Percentiles rank a stretch among this genome's conserved stretches.
Conservation (phyloP, 371 early-diverging fungal genomes). For the Mortierella sp. region DNA sequence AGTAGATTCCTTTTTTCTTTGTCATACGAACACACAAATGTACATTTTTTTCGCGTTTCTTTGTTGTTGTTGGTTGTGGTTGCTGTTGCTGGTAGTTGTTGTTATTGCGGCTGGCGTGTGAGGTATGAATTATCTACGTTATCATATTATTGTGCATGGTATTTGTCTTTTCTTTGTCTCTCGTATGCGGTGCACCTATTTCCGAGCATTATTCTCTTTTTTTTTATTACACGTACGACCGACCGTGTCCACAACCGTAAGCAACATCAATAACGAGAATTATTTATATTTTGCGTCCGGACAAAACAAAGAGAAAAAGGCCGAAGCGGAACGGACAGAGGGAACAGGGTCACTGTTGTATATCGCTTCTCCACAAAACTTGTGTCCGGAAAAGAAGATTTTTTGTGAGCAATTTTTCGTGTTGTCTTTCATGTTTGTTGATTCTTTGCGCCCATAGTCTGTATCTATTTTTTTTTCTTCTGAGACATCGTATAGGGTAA, state of each 20-base stretch:
- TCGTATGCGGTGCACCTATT: not conserved
- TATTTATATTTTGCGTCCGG: not conserved
- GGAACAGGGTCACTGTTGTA: not conserved
- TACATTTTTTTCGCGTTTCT: not conserved
- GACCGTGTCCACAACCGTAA: not conserved
- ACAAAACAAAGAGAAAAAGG: not conserved
- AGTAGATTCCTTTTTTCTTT: conserved; percentile 13
- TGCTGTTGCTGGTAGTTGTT: too few species aligned
- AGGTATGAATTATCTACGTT: not conserved
- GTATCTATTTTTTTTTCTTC: not conserved
- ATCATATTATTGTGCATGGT: not conserved
- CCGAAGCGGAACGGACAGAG: conserved; percentile 1
- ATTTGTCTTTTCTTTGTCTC: not conserved
- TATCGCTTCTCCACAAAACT: conserved; percentile 8
- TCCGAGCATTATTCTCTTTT: not conserved
- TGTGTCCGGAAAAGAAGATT: not conserved
- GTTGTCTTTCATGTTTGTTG: not conserved
- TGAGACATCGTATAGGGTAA: not conserved
- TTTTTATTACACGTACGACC: not conserved
- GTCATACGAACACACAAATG: not conserved
- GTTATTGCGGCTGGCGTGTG: not conserved
- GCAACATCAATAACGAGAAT: not conserved
- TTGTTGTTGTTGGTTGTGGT: not conserved
- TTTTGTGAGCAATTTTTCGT: conserved; percentile 5
- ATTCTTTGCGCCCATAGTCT: not conserved